phyloP scores from a whole-genome alignment of 164 flowering plant species.

The Chloranthus sessilifolius region DNA sequence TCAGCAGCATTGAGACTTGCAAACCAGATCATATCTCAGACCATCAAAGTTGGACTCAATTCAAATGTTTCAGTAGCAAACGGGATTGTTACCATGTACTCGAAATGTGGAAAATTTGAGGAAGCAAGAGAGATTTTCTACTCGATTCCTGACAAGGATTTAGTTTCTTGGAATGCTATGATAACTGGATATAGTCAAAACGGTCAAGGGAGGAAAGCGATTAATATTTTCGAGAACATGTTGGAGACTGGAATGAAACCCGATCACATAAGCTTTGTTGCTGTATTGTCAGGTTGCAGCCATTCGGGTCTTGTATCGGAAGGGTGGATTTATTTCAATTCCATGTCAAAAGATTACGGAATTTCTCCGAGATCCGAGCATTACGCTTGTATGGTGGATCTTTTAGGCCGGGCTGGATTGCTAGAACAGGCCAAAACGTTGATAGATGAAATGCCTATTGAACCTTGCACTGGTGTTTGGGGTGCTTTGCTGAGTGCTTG shows the following conservation, averaged over 20 bases:
- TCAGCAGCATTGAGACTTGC: constrained; percentile 31
- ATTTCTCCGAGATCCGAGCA: constrained; percentile 32
- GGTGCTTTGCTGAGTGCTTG: constrained; percentile 49
- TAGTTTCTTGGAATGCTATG: constrained; percentile 54
- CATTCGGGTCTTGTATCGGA: constrained; percentile 37
- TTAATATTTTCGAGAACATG: constrained; percentile 37
- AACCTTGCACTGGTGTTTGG: constrained; percentile 42
- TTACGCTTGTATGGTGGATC: constrained; percentile 46
- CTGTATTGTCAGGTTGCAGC: constrained; percentile 45
- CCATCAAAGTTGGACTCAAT: constrained; percentile 28
- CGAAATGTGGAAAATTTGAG: constrained; percentile 36
- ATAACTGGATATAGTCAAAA: constrained; percentile 46
- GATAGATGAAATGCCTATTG: constrained; percentile 31
- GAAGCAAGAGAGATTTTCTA: constrained; percentile 37
- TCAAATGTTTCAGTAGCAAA: constrained; percentile 36
- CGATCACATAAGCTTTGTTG: constrained; percentile 38
- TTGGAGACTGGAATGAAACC: constrained; percentile 25
- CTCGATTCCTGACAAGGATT: constrained; percentile 23
- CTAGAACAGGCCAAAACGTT: constrained; percentile 38
- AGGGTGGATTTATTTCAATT: constrained; percentile 30
- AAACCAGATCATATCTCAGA: constrained; percentile 34
- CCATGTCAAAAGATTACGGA: constrained; percentile 34
- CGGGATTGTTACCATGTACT: constrained; percentile 38
- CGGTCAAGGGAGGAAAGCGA: constrained; percentile 35
- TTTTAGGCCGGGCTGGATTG: constrained; percentile 44